phyloP scores from a whole-genome alignment of 257 asterid genomes.

The Primulina eburnea region DNA sequence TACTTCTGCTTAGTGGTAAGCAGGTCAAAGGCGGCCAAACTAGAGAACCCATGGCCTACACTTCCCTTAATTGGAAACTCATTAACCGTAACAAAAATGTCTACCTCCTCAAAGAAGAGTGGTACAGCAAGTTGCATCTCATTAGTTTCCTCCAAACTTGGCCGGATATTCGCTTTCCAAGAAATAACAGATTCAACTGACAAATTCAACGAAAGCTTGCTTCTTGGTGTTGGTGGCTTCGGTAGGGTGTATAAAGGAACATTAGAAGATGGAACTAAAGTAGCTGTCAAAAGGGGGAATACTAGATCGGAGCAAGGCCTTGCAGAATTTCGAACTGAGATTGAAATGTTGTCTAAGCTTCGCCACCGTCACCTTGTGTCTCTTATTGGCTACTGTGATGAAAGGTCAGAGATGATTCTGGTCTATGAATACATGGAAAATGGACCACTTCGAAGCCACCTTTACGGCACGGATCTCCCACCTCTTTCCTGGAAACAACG shows the following conservation, averaged over 20 bases:
- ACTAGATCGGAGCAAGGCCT: constrained; percentile 79
- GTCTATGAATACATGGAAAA: constrained; percentile 84
- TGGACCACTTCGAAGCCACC: constrained; percentile 75
- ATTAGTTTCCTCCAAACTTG: constrained; percentile 51
- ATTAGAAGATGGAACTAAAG: constrained; percentile 57
- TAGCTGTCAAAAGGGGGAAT: constrained; percentile 79
- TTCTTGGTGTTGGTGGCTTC: constrained; percentile 81
- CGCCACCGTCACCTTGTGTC: constrained; percentile 83
- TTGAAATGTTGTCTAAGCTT: constrained; percentile 73
- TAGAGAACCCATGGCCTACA: constrained; percentile 58
- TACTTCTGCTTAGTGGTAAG: constrained; percentile 44
- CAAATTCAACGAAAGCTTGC: constrained; percentile 57
- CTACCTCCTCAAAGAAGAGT: constrained; percentile 58
- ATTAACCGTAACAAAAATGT: constrained; percentile 52
- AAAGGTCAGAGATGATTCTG: constrained; percentile 67
- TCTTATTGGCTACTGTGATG: constrained; percentile 77
- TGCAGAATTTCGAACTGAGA: constrained; percentile 72
- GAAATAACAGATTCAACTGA: constrained; percentile 70
- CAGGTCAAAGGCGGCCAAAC: constrained; percentile 45
- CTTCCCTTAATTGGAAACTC: constrained; percentile 70
- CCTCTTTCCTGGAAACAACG: constrained; percentile 66
- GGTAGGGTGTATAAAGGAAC: constrained; percentile 75
- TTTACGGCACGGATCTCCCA: constrained; percentile 62
- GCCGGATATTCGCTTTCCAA: constrained; percentile 62
- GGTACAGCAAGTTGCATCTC: constrained; percentile 69